Base-by-base conservation (phyloP, 345 rosid genomes). In the Lumnitzera littorea region DNA sequence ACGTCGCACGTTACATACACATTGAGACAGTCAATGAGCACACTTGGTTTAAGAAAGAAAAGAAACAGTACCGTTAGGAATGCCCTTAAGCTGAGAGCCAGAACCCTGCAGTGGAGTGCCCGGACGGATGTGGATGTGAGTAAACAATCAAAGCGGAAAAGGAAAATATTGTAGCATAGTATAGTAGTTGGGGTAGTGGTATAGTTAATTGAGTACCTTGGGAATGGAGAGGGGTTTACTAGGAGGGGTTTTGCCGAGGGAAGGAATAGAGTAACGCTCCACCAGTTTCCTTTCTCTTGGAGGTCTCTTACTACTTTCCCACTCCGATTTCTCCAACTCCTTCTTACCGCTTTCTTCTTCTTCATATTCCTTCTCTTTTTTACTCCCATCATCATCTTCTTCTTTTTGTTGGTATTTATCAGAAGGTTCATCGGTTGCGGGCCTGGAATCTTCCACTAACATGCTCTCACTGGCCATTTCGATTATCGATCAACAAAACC, bases 231-330 rank as follows among this genome's bases (percentile, higher is more conserved):
- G 54, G 2, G 85, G 67, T 62, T 88, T 94, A 64, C 70, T 62
- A 4, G 80, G 67, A 5, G 84, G 73, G 24, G 91, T 61, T 57
- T 89, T 78, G 20, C 72, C 67, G 61, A 80, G 72, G 58, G 86
- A 74, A 4, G 97, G 76, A 60, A 69, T 70, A 9, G 99, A 86
- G 79, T 83, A 94, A 62, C 97, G 86, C 65, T 94, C 97, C 17
- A 94, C 99, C 15, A 78, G 57, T 74, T 83, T 94, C 76, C 95
- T 79, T 82, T 94, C 97, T 66, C 99, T 84, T 8, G 87, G 72
- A 12, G 99, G 97, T 65, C 97, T 75, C 8, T 88, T 89, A 57
- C 84, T 88, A 48, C 72, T 87, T 17, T 24, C 27, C 16, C 13
- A 48, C 50, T 59, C 67, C 1, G 53, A 15, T 3, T 49, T 62